Base-by-base conservation (phyloP, 139 green algal genomes). In the Chlorella sp. region DNA sequence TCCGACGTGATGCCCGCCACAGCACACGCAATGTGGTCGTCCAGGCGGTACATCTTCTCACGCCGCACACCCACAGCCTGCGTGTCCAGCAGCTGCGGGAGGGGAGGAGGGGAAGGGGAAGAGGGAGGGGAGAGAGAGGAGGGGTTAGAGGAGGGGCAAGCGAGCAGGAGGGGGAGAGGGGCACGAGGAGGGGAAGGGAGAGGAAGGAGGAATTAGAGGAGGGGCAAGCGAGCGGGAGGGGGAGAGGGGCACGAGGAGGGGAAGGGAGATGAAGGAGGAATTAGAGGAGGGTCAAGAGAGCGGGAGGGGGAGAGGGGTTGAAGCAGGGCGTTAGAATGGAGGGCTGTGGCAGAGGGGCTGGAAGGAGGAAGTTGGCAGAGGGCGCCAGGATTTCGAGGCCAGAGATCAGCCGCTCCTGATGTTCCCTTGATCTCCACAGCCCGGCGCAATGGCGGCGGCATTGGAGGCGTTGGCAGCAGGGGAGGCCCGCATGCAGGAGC, bases 31-130 rank as follows among this genome's bases (percentile, higher is more conserved):
- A 99, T 94, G 91, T 99, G 98, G 84, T 99, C 97, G 90, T 99
- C 98, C 48, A 99, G 95, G 91, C 97, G 97, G 89, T 99, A 99
- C 98, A 99, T 99, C 92, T 99, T 99, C 93, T 99, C 98, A 28
- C 97, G 91, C 68, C 94, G 87, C 28, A 98, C 97, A 18, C 97
- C 97, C 37, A 99, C 97, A 26, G 97, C 97, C 22, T 93, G 92
- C 1, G 96, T 98, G 92, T 99, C 97, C 77, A 99, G 92, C 53
- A 99, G 92, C 97, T 99, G 95, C 93, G 22, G 91, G 26, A 71
- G 14, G 79, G 30, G 79, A 0, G 48, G 30, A 40, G 26, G 0
- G 36, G 32, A 26, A 26, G 30, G 1, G 15, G 39, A 36, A 11
- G 24, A 36, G 83, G n/a, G 79, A 0, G 48, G 30, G 37, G 26